These are phyloP conservation scores for Spirogloea muscicola DNA, from an alignment of 139 green algal species.

Conservation along the genomic window DNA sequence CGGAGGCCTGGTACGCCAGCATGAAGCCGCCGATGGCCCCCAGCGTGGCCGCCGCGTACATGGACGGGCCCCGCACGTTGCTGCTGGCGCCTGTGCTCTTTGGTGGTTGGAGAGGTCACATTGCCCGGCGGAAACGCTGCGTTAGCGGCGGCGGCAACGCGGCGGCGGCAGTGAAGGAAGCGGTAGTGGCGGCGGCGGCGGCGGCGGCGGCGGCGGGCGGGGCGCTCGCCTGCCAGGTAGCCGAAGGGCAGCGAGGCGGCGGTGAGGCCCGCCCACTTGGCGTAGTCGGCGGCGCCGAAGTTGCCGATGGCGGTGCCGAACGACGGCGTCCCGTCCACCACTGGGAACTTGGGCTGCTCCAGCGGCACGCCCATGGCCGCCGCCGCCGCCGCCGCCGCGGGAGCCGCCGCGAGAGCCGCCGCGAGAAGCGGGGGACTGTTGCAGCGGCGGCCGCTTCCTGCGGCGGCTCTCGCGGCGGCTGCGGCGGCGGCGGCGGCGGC, in stretches of 20 bases:
- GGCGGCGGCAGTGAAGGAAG: too few relatives aligned
- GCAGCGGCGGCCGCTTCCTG: too few relatives aligned
- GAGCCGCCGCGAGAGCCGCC: too few relatives aligned
- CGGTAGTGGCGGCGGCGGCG: too few relatives aligned
- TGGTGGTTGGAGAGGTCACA: too few relatives aligned
- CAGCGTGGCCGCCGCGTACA: slow-evolving; percentile 33
- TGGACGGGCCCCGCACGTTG: slow-evolving; percentile 18
- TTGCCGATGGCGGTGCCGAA: slow-evolving; percentile 37
- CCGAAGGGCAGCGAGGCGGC: slow-evolving; percentile 14
- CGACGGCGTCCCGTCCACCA: slow-evolving; percentile 25
- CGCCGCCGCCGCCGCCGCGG: too few relatives aligned
- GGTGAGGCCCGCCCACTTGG: slow-evolving; percentile 16
- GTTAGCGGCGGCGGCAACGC: too few relatives aligned
- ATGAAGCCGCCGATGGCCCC: slow-evolving; percentile 44
- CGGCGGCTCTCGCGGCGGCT: too few relatives aligned
- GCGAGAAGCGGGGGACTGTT: too few relatives aligned
- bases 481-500: too few relatives aligned
- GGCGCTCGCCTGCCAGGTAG: slow-evolving; percentile 14
- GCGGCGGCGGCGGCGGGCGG: neutral
- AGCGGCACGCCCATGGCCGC: slow-evolving; percentile 43
- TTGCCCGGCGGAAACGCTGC: too few relatives aligned
- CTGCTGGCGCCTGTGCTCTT: slow-evolving; percentile 13
- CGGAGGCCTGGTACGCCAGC: slow-evolving; percentile 42
- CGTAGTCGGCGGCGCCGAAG: slow-evolving; percentile 26
- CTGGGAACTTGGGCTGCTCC: slow-evolving; percentile 43